These are phyloP conservation scores for Acacia melanoxylon DNA, from an alignment of 306 rosid species.

Conservation along the genomic window DNA sequence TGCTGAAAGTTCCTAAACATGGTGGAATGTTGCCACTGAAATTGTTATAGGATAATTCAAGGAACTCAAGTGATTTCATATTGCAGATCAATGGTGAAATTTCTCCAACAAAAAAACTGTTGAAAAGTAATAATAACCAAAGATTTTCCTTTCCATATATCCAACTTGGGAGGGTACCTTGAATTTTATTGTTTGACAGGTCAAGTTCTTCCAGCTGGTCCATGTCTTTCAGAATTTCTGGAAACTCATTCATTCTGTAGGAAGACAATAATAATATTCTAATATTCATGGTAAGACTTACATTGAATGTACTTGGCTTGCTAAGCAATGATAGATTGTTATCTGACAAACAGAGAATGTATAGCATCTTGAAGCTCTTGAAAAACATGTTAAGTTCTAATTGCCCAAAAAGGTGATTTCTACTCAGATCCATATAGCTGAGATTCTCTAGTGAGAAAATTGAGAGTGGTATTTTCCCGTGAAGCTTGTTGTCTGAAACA, in stretches of 20 bases:
- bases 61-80: constrained; percentile 2
- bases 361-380: neutral
- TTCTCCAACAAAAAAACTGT: neutral
- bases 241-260: neutral
- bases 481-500: neutral
- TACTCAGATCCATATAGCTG: rapidly evolving
- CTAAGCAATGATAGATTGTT: neutral
- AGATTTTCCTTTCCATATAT: neutral
- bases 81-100: constrained; percentile 31
- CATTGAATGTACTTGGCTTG: neutral
- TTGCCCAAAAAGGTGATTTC: constrained; percentile 8
- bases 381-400: neutral
- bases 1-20: constrained; percentile 28
- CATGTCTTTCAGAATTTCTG: neutral
- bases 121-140: neutral
- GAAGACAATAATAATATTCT: neutral
- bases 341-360: neutral
- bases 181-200: neutral
- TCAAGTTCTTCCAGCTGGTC: neutral
- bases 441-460: constrained; percentile 22
- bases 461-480: constrained; percentile 20
- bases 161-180: neutral
- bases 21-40: constrained; percentile 16
- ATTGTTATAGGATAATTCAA: constrained; percentile 28
- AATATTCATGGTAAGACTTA: neutral